Conservation (phyloP, 208 protist genomes). For the Trypanosoma melophagium region DNA sequence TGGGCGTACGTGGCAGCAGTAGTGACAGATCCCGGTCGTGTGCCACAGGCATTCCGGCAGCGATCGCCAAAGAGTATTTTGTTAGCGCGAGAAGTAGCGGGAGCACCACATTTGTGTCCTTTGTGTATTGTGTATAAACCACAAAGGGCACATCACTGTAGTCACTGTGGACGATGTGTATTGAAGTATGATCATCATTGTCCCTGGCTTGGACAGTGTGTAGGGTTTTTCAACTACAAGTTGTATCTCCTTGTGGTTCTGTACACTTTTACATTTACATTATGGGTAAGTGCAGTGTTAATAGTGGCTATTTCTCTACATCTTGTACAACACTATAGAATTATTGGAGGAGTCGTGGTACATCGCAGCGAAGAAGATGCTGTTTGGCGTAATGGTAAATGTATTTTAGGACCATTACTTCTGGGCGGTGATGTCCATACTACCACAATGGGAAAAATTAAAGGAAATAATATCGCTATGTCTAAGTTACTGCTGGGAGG, state of each 20-base stretch:
- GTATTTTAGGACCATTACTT: constrained; percentile 2
- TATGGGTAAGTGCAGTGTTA: constrained; percentile 63
- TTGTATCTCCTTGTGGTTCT: constrained; percentile 82
- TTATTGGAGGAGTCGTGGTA: constrained; percentile 9
- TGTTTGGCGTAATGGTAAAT: background rate
- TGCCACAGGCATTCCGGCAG: constrained; percentile 74
- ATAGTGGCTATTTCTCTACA: constrained; percentile 20
- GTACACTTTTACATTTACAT: constrained; percentile 73
- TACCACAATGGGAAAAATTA: background rate
- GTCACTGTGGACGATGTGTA: constrained; percentile 83
- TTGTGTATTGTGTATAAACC: constrained; percentile 87
- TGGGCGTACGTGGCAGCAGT: constrained; percentile 84
- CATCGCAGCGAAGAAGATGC: background rate
- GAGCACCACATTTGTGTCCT: constrained; percentile 73
- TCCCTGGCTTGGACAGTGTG: constrained; percentile 90
- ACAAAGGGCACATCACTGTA: constrained; percentile 88
- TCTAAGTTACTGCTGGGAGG: constrained; percentile 35
- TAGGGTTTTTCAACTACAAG: constrained; percentile 94
- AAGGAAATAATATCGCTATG: background rate
- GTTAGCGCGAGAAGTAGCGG: constrained; percentile 46
- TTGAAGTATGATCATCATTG: constrained; percentile 94
- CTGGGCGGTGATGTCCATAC: background rate
- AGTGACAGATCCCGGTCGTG: constrained; percentile 55
- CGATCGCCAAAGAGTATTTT: constrained; percentile 56
- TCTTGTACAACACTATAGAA: constrained; percentile 25